Evolutionary conservation across 176 grass and related monocot genomes (phyloP).

Genomic region (Puya raimondii): DNA sequence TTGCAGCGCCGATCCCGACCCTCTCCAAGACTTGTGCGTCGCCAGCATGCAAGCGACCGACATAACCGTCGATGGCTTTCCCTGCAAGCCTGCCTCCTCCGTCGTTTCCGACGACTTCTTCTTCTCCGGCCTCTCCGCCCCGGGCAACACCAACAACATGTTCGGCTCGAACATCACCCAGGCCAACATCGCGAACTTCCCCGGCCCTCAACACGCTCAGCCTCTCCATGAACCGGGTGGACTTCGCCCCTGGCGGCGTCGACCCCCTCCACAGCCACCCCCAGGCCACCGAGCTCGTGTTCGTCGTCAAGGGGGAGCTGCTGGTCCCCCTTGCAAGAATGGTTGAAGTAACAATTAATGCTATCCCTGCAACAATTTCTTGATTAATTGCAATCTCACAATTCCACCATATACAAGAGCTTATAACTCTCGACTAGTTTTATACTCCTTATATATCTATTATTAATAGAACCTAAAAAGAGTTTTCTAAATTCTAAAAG

Average conservation of each 20-base stretch:
- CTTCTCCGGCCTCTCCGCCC: slow-evolving; percentile 29
- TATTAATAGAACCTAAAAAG: no score
- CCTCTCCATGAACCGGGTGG: slow-evolving; percentile 77
- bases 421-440: no score
- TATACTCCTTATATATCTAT: no score
- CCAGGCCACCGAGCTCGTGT: slow-evolving; percentile 51
- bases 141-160: slow-evolving; percentile 28
- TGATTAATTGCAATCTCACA: no score
- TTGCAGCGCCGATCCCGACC: slow-evolving; percentile 43
- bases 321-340: slow-evolving; percentile 17
- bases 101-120: slow-evolving; percentile 80
- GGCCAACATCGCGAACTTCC: slow-evolving; percentile 61
- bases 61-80: slow-evolving; percentile 15
- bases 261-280: slow-evolving; percentile 87
- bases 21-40: slow-evolving; percentile 80
- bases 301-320: slow-evolving; percentile 31
- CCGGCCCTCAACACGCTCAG: slow-evolving; percentile 76
- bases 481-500: no score
- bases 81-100: slow-evolving; percentile 46
- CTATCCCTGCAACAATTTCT: no score
- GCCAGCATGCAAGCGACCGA: slow-evolving; percentile 3
- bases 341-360: no score
- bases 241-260: slow-evolving; percentile 64
- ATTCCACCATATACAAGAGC: no score
- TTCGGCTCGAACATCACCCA: slow-evolving; percentile 15